Percentiles rank a stretch among this genome's conserved stretches.
Evolutionary conservation across 768 basidiomycete genomes (phyloP).

Genomic region (Mycena filopes): DNA sequence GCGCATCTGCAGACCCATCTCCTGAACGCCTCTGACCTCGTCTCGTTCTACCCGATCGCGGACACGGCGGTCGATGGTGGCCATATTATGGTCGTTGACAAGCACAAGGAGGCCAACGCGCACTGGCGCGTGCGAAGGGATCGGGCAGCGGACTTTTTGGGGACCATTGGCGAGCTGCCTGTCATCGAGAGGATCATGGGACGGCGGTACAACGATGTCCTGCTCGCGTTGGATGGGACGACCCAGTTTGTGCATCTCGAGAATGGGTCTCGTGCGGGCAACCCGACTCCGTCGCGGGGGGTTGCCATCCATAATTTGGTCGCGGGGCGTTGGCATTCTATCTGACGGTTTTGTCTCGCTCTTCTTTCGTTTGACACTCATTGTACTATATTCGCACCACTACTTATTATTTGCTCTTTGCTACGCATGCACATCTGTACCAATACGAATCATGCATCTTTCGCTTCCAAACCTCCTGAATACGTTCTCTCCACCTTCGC

Average conservation of each 20-base stretch:
- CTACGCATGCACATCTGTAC: not conserved
- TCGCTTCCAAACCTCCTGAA: slow-evolving; percentile 3
- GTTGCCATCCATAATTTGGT: slow-evolving; percentile 31
- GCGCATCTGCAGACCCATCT: slow-evolving; percentile 31
- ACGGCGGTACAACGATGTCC: slow-evolving; percentile 28
- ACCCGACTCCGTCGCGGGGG: slow-evolving; percentile 8
- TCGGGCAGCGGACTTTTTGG: slow-evolving; percentile 24
- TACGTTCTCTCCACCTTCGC: slow-evolving; percentile 29
- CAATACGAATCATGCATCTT: too few species aligned
- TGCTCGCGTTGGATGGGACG: slow-evolving; percentile 30
- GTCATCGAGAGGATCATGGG: slow-evolving; percentile 31
- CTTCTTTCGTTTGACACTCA: not conserved
- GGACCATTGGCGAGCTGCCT: slow-evolving; percentile 22
- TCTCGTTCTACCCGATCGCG: slow-evolving; percentile 22
- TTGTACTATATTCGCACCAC: not conserved
- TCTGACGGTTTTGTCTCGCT: not conserved
- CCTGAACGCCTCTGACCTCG: slow-evolving; percentile 6
- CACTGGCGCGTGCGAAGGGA: slow-evolving; percentile 24
- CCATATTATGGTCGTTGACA: slow-evolving; percentile 27
- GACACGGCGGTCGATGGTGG: slow-evolving; percentile 25
- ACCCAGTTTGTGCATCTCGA: slow-evolving; percentile 27
- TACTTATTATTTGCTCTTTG: not conserved
- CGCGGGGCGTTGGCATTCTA: slow-evolving; percentile 25
- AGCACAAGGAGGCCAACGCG: slow-evolving; percentile 6
- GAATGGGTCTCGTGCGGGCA: slow-evolving; percentile 22